Evolutionary conservation across 129 eudicot genomes (phyloP), one percentile per base, ranked within the genome.

Genomic region (Kitagawia praeruptora): DNA sequence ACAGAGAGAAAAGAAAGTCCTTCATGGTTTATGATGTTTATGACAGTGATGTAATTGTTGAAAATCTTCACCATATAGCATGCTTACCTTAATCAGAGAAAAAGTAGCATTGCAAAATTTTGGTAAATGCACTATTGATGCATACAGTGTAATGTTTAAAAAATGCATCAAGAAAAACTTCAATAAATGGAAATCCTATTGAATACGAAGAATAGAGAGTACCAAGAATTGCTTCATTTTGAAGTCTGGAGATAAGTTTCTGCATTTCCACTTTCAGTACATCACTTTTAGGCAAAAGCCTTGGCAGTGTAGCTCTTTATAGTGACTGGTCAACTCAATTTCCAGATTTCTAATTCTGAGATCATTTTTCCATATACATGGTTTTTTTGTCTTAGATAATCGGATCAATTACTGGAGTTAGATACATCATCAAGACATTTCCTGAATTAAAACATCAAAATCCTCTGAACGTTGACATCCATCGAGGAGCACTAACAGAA

Each of bases 401-500:
- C 74, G 97, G 97, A 64, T 84, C 99, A 14, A 84, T 95, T 79
- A 79, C 79, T 44, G 99, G 89, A 79, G 96, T 92, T 40, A 77
- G 84, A 81, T 83, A 86, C 73, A 91, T 95, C 81, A 89, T 90
- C n/a, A 25, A 19, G 19, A 79, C 93, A 4, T 83, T 87, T 69
- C 97, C 97, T 31, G 94, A 83, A 81, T 82, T 95, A 74, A 90
- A 94, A 7, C 87, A 80, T 11, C 94, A 89, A 53, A 92, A 96
- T 23, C 82, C 83, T 75, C 87, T 95, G 78, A 95, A 81, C 1
- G 88, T 95, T 11, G 86, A 90, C 84, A 85, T 95, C 27, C 87
- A 89, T 84, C 88, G 41, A 46, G 97, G 98, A 51, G 98, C 97
- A 34, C 64, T 94, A 49, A 94, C 97, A 0, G 98, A 94, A 89